Percentiles rank a stretch among this genome's conserved stretches.
Conservation (phyloP, 148 eudicot genomes). For the Amaranthus hypochondriacus region DNA sequence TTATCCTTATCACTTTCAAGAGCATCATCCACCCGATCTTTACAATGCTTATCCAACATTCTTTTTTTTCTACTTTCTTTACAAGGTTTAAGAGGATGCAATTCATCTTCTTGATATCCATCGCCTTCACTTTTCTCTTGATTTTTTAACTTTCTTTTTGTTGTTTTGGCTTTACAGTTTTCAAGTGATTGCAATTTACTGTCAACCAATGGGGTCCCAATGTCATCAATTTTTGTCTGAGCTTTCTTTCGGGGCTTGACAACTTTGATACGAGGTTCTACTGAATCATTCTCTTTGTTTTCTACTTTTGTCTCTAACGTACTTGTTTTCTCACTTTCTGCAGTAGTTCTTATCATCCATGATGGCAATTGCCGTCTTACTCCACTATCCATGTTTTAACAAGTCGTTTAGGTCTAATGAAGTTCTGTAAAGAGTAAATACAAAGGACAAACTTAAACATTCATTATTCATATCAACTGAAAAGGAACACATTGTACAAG, state of each 20-base stretch:
- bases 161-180: constrained; percentile 30
- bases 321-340: constrained; percentile 32
- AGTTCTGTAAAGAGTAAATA: neutral
- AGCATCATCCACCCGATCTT: constrained; percentile 15
- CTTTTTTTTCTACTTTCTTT: constrained; percentile 29
- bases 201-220: constrained; percentile 18
- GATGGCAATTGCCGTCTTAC: constrained; percentile 51
- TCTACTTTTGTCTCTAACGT: constrained; percentile 22
- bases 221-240: constrained; percentile 7
- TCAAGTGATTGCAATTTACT: constrained; percentile 20
- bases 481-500: neutral
- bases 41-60: constrained; percentile 17
- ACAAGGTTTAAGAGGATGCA: constrained; percentile 24
- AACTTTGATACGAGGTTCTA: constrained; percentile 20
- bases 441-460: constrained; percentile 6
- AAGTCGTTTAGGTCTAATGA: neutral
- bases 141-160: constrained; percentile 25
- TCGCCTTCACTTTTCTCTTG: constrained; percentile 18
- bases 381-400: constrained; percentile 25
- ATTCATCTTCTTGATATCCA: constrained; percentile 8
- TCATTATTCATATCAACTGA: neutral
- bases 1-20: constrained; percentile 23
- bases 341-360: constrained; percentile 56
- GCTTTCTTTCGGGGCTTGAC: constrained; percentile 16
- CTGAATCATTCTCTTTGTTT: constrained; percentile 20